Evolutionary conservation across 1,139 yeast species (phyloP), one percentile per base, ranked within the genome.

Genomic region (Candida labiduridarum): DNA sequence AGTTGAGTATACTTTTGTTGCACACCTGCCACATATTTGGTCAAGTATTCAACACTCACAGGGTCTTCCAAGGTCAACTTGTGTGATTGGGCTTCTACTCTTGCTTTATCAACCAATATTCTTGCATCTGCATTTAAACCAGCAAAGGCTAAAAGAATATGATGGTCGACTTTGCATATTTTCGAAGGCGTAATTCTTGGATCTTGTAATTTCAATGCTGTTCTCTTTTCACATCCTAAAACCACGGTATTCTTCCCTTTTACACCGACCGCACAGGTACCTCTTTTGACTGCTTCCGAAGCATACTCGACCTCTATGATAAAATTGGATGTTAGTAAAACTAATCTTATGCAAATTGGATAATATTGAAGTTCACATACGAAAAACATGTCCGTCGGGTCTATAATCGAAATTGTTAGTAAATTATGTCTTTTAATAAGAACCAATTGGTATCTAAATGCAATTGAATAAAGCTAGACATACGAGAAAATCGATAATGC

Each of bases 351-450:
- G 12, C 1, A 19, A 19, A 14, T 27, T 9, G 30, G 34, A 10
- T n/a, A 39, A 12, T 19, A 19, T 16, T 25, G 41, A 22, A 7
- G 22, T 7, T 19, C 6, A 79, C 85, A 54, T 78, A 81, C 86
- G 98, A 78, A 94, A 94, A 67, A 92, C 97, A 69, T 94, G 97
- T 57, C 99, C 99, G 74, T 94, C 99, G 56, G 99, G 99, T 68
- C 96, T 88, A 61, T 36, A 50, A 33, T n/a, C 15, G 14, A 19
- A 4, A 34, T 16, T 43, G 71, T 68, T 64, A 62, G 64, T 59
- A 56, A 46, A 22, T 30, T 8, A 22, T 29, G 7, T 25, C 18
- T 41, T 7, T 22, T 42, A 19, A 7, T 4, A 10, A 12, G 15
- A 10, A 18, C 7, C 42, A 38, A 42, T 35, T 33, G 44, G 16